Percentiles rank a stretch among this genome's conserved stretches.
Conservation (phyloP, 306 rosid genomes). For the Inga oerstediana region DNA sequence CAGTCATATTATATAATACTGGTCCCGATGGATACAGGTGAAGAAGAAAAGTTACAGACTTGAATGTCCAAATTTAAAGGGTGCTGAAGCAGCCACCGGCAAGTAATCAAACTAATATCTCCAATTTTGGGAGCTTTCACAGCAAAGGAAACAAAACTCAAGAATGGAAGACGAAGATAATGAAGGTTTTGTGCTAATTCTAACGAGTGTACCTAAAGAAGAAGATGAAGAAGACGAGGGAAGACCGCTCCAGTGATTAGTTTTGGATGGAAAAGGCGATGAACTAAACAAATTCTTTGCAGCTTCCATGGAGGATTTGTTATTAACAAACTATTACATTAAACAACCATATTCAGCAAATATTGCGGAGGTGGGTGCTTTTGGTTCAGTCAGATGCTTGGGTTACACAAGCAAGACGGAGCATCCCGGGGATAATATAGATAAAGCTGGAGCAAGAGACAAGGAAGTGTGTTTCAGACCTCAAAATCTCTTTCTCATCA, state of each 20-base stretch:
- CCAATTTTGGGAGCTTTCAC: neutral
- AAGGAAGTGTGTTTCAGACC: constrained; percentile 44
- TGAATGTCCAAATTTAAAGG: neutral
- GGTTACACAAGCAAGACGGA: neutral
- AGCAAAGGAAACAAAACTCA: neutral
- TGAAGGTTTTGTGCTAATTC: neutral
- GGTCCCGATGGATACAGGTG: neutral
- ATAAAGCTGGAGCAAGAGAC: constrained; percentile 39
- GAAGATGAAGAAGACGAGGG: constrained; percentile 44
- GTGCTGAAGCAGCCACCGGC: neutral
- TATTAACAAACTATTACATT: neutral
- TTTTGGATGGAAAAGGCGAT: constrained; percentile 58
- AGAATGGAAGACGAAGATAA: neutral
- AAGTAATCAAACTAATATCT: neutral
- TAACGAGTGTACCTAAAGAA: constrained; percentile 29
- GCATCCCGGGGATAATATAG: constrained; percentile 20
- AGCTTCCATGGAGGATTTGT: constrained; percentile 51
- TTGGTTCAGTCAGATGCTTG: neutral
- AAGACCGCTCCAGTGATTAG: constrained; percentile 48
- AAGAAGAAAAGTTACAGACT: neutral
- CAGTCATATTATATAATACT: neutral
- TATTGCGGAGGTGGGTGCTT: neutral
- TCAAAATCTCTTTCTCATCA: constrained; percentile 20
- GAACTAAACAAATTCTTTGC: constrained; percentile 66
- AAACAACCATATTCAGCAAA: neutral